These are phyloP conservation scores for Aspergillus sclerotiicarbonarius DNA, from an alignment of 495 filamentous ascomycete genomes.

Conservation along the genomic window DNA sequence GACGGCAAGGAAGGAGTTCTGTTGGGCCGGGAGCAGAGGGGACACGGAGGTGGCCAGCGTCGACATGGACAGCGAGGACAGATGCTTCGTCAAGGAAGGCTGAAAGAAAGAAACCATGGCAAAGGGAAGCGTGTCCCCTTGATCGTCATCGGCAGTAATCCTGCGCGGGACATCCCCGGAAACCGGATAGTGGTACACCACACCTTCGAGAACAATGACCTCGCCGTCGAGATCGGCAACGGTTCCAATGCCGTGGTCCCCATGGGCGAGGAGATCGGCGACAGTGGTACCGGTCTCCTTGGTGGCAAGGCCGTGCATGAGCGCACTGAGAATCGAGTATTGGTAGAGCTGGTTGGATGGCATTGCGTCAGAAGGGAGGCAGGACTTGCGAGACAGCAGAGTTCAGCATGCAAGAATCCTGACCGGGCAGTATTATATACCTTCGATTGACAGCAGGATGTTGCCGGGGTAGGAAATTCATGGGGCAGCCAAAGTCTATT, in stretches of 20 bases:
- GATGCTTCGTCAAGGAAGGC: conserved; percentile 6
- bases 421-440: background rate
- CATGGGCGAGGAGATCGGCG: conserved; percentile 35
- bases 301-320: conserved; percentile 51
- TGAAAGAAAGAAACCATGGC: conserved; percentile 12
- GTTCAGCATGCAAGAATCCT: background rate
- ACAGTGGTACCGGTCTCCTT: conserved; percentile 31
- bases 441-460: no score
- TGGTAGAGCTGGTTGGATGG: conserved; percentile 46
- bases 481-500: no score
- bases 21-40: conserved; percentile 13
- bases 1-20: conserved; percentile 20
- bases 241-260: conserved; percentile 54
- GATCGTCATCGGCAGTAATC: background rate
- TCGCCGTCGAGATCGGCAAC: conserved; percentile 49
- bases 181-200: conserved; percentile 37
- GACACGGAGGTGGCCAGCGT: conserved; percentile 7
- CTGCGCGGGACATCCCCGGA: background rate
- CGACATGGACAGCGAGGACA: conserved; percentile 1
- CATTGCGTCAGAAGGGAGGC: background rate
- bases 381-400: no score
- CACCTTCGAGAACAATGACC: conserved; percentile 49
- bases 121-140: conserved; percentile 2
- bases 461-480: no score
- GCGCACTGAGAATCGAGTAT: conserved; percentile 48